Base-by-base conservation (phyloP, 306 rosid species). In the Gillenia trifoliata region DNA sequence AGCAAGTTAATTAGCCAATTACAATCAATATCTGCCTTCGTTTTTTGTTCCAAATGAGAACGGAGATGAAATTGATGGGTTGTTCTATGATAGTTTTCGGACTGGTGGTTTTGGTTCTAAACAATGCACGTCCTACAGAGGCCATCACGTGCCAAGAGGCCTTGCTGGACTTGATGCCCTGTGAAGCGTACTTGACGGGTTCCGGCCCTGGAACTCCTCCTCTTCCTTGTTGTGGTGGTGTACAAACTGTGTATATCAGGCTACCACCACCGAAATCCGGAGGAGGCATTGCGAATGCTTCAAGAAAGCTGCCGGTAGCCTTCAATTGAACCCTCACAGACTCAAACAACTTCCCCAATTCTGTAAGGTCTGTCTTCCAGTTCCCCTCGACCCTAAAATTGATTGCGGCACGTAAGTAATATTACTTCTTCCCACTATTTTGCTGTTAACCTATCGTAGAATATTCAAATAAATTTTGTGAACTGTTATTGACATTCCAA, bases 301-400 rank as follows among this genome's bases (percentile, higher is more conserved):
- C 12, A 72, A 36, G 40, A 36, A 36, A 36, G 40, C 40, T 36
- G 40, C 40, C 3, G 40, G 5, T 36, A 7, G 40, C 5, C 3
- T 36, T 3, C 3, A 36, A 7, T 17, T 80, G 8, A 54, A 62
- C 30, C 60, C 33, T 8, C 70, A 47, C 2, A 79, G 72, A 73
- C 62, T 75, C 6, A 28, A 33, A 10, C 10, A 23, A 5, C 40
- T 79, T 10, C 74, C 77, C 13, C 17, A 62, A 3, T 11, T 22
- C 3, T 83, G 87, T 77, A 22, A 73, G 0, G 28, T 80, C 62
- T 7, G n/a, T 7, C 15, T 47, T 47, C 26, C 63, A 8, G 20
- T 83, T 4, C 82, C 84, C 22, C 60, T 79, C 8, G 84, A 76
- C 36, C 87, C 87, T 19, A 23, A 36, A 0, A 29, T 73, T 12